These are phyloP conservation scores for Aureobasidium sp. DNA, from an alignment of 2,329 filamentous ascomycete species.

Conservation along the genomic window DNA sequence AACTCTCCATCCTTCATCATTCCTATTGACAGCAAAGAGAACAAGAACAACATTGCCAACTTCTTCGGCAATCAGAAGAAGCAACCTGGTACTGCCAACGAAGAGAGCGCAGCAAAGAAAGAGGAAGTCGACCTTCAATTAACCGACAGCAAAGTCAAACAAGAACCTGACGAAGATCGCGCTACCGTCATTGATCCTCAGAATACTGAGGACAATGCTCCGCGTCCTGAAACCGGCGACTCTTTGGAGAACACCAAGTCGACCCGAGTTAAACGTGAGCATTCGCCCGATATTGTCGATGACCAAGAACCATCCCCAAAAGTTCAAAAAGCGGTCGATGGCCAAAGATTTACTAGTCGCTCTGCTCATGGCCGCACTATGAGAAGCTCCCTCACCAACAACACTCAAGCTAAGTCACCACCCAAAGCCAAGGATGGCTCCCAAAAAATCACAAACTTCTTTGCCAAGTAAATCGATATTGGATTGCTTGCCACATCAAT, in stretches of 20 bases:
- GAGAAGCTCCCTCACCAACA: constrained; percentile 51
- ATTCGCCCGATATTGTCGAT: constrained; percentile 29
- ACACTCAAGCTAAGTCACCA: constrained; percentile 38
- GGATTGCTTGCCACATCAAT: background rate
- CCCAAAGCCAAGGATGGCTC: constrained; percentile 41
- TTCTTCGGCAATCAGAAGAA: constrained; percentile 64
- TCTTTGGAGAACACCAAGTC: constrained; percentile 22
- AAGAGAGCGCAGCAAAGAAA: constrained; percentile 25
- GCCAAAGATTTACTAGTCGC: constrained; percentile 5
- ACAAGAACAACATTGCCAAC: constrained; percentile 88
- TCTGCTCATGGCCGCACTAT: constrained; percentile 33
- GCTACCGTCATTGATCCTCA: constrained; percentile 35
- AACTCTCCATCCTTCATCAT: constrained; percentile 77
- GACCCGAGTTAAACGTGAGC: constrained; percentile 41
- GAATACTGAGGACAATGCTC: constrained; percentile 45
- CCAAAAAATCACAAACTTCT: constrained; percentile 52
- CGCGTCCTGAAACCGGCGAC: constrained; percentile 35
- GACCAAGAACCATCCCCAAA: constrained; percentile 32
- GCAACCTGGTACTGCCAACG: constrained; percentile 26
- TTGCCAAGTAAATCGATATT: constrained; percentile 34
- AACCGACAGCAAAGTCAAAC: constrained; percentile 28
- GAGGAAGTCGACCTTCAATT: constrained; percentile 24
- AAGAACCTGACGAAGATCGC: constrained; percentile 34
- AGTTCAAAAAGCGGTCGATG: constrained; percentile 20
- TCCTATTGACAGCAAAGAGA: constrained; percentile 74